Conservation (phyloP, 2,329 filamentous ascomycete species). For the Mycosphaerella sp. region DNA sequence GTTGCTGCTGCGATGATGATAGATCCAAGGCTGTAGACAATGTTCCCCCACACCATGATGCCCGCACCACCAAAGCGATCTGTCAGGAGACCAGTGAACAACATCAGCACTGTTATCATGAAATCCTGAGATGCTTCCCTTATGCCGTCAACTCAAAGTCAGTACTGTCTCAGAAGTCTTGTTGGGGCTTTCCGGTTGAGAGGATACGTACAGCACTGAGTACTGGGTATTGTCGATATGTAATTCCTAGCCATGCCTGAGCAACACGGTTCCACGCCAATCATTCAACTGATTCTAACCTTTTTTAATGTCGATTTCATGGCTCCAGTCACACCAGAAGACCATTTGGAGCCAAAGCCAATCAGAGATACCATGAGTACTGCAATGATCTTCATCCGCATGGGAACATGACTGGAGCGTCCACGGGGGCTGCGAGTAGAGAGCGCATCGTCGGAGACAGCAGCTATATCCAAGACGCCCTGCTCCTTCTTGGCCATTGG, state of each 20-base stretch:
- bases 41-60: constrained; percentile 56
- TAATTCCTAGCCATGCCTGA: constrained; percentile 36
- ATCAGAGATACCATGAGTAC: constrained; percentile 50
- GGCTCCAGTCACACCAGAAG: constrained; percentile 54
- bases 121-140: constrained; percentile 55
- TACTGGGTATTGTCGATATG: constrained; percentile 56
- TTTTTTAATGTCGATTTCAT: constrained; percentile 59
- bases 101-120: constrained; percentile 53
- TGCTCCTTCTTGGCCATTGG: not conserved
- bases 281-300: constrained; percentile 13
- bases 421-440: constrained; percentile 8
- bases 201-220: constrained; percentile 40
- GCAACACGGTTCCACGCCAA: not conserved
- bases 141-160: too few species aligned
- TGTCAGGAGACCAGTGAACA: constrained; percentile 51
- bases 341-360: constrained; percentile 57
- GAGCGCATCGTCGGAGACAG: constrained; percentile 7
- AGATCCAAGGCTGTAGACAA: constrained; percentile 53
- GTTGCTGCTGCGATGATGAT: constrained; percentile 55
- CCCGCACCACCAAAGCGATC: constrained; percentile 55
- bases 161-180: too few species aligned
- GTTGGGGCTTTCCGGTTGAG: too few species aligned
- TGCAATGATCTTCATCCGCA: constrained; percentile 38
- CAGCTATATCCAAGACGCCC: not conserved
- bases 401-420: constrained; percentile 16